Evolutionary conservation across 495 filamentous ascomycete species (phyloP).

Genomic region (Neurospora sp.): DNA sequence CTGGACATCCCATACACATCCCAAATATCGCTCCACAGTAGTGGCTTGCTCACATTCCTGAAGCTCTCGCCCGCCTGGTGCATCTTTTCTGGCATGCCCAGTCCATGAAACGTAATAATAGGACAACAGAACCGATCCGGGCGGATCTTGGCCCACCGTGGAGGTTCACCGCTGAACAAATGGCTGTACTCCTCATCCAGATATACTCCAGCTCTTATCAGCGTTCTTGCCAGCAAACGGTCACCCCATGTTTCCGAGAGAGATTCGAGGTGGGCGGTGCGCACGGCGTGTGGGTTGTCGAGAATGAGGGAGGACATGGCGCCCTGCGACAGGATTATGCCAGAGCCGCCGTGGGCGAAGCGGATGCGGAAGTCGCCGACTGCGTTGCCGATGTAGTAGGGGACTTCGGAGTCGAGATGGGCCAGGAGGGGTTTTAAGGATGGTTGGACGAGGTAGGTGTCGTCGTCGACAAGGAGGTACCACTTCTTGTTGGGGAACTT

Average conservation of each 20-base stretch:
- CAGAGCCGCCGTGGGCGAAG: slow-evolving; percentile 40
- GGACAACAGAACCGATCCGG: slow-evolving; percentile 31
- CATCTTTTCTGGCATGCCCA: slow-evolving; percentile 25
- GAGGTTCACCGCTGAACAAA: slow-evolving; percentile 37
- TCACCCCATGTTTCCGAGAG: slow-evolving; percentile 33
- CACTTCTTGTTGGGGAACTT: slow-evolving; percentile 35
- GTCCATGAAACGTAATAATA: slow-evolving; percentile 30
- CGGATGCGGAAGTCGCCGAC: slow-evolving; percentile 36
- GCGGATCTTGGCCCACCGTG: slow-evolving; percentile 29
- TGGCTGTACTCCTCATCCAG: slow-evolving; percentile 33
- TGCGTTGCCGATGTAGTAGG: slow-evolving; percentile 39
- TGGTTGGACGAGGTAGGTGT: slow-evolving; percentile 35
- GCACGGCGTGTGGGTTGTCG: slow-evolving; percentile 21
- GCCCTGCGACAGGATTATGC: slow-evolving; percentile 32
- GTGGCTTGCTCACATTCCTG: slow-evolving; percentile 18
- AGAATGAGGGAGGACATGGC: slow-evolving; percentile 26
- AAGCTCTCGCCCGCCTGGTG: slow-evolving; percentile 25
- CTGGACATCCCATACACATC: slow-evolving; percentile 24
- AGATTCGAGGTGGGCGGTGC: slow-evolving; percentile 24
- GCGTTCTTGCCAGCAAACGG: slow-evolving; percentile 28
- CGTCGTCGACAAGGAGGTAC: slow-evolving; percentile 38
- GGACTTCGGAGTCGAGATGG: slow-evolving; percentile 27
- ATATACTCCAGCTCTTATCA: slow-evolving; percentile 30
- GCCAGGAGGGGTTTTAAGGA: slow-evolving; percentile 27
- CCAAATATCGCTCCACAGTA: slow-evolving; percentile 31